A percentile compares a stretch with the other conserved stretches of the same genome.
phyloP scores from a whole-genome alignment of 2,329 filamentous ascomycete genomes.

The Didymella glomerata region DNA sequence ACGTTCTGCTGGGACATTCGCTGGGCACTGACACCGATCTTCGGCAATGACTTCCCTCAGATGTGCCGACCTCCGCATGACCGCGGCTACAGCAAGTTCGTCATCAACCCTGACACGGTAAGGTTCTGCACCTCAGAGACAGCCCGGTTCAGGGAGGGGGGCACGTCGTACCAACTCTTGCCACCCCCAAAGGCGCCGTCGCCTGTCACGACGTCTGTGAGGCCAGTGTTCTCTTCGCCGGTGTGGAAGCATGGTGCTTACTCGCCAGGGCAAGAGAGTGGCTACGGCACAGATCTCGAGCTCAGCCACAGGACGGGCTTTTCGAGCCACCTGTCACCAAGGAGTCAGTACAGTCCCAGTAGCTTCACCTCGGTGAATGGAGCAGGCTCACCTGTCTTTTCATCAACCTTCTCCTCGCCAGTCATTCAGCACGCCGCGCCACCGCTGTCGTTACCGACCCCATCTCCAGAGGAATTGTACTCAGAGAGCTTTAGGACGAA shows the following conservation, averaged over 20 bases:
- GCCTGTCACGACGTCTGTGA: slow-evolving; percentile 21
- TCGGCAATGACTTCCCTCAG: slow-evolving; percentile 81
- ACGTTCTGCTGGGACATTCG: slow-evolving; percentile 90
- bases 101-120: slow-evolving; percentile 53
- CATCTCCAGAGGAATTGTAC: slow-evolving; percentile 23
- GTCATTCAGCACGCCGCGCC: slow-evolving; percentile 10
- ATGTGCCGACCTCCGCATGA: slow-evolving; percentile 73
- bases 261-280: slow-evolving; percentile 49
- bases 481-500: slow-evolving; percentile 31
- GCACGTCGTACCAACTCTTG: slow-evolving; percentile 24
- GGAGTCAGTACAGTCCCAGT: slow-evolving; percentile 31
- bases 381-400: slow-evolving; percentile 25
- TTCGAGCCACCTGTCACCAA: slow-evolving; percentile 53
- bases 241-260: slow-evolving; percentile 22
- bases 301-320: slow-evolving; percentile 46
- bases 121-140: slow-evolving; percentile 50
- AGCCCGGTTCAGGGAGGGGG: slow-evolving; percentile 46
- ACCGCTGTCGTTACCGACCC: slow-evolving; percentile 24
- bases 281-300: slow-evolving; percentile 55
- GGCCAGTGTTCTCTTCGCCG: slow-evolving; percentile 26
- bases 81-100: slow-evolving; percentile 64
- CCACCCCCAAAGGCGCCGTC: not conserved
- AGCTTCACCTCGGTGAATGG: slow-evolving; percentile 54
- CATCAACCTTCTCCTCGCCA: slow-evolving; percentile 23
- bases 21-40: slow-evolving; percentile 86